A percentile compares a stretch with the other conserved stretches of the same genome.
These are phyloP conservation scores for Exophiala alcalophila DNA, from an alignment of 2,329 filamentous ascomycete genomes.

Conservation along the genomic window DNA sequence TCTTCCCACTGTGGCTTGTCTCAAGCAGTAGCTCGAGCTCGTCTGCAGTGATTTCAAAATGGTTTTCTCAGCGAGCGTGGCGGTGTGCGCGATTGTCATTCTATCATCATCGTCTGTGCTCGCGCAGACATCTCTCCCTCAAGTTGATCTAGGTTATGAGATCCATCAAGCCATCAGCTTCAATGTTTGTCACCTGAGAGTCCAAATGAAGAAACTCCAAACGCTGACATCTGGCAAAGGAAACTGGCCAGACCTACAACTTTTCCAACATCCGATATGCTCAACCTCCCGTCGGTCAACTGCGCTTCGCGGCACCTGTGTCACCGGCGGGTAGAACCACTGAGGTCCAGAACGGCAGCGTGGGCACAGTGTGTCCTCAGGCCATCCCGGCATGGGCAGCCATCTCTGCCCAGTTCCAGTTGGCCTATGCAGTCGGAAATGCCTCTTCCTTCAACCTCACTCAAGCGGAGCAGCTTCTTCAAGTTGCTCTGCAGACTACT, in stretches of 20 bases:
- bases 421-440: constrained; percentile 34
- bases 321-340: constrained; percentile 44
- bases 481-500: constrained; percentile 4
- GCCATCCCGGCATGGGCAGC: constrained; percentile 45
- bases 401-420: constrained; percentile 35
- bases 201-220: background rate
- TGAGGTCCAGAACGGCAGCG: constrained; percentile 45
- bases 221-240: constrained; percentile 19
- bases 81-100: background rate
- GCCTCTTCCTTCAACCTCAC: constrained; percentile 33
- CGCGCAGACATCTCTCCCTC: constrained; percentile 28
- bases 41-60: constrained; percentile 1
- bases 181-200: constrained; percentile 20
- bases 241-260: constrained; percentile 47
- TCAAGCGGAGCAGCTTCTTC: constrained; percentile 25
- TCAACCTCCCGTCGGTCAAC: constrained; percentile 50
- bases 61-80: background rate
- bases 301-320: constrained; percentile 51
- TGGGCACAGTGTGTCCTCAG: constrained; percentile 46
- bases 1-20: background rate
- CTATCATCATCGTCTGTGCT: background rate
- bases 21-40: background rate
- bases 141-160: constrained; percentile 56
- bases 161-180: constrained; percentile 44
- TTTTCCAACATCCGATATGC: constrained; percentile 59